These are phyloP conservation scores for Hygrocybe punicea DNA, from an alignment of 768 basidiomycete species.

Conservation along the genomic window DNA sequence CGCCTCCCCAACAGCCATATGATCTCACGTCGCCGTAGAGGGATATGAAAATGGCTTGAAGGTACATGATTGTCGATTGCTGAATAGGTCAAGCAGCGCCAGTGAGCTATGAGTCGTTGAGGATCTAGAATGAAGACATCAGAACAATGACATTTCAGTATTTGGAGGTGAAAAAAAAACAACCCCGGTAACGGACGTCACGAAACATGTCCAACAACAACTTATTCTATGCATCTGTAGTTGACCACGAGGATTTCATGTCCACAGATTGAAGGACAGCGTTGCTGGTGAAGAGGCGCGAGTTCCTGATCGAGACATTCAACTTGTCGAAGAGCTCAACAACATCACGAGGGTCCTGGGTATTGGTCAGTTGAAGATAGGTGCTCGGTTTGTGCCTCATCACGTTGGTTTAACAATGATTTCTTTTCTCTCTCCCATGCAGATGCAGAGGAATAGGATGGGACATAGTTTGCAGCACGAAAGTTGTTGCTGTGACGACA, in stretches of 20 bases:
- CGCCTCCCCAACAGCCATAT: too few relatives aligned
- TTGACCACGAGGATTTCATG: neutral
- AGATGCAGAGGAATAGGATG: neutral
- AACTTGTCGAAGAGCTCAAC: slow-evolving; percentile 1
- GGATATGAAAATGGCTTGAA: neutral
- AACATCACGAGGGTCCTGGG: slow-evolving; percentile 1
- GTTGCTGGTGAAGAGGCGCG: neutral
- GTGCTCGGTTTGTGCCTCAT: slow-evolving; percentile 3
- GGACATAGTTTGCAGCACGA: neutral
- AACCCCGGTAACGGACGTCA: slow-evolving; percentile 1
- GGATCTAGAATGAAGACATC: neutral
- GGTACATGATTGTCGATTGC: neutral
- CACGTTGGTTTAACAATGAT: neutral
- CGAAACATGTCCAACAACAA: neutral
- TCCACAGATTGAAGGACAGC: neutral
- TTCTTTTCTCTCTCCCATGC: neutral
- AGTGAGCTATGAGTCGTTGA: slow-evolving; percentile 1
- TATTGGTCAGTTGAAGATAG: neutral
- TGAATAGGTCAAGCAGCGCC: slow-evolving; percentile 5
- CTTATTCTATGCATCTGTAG: neutral
- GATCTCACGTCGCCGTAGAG: too few relatives aligned
- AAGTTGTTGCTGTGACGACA: neutral
- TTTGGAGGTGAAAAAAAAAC: neutral
- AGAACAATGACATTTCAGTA: neutral
- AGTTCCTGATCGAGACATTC: slow-evolving; percentile 1